These are phyloP conservation scores for Coprinopsis strossmayeri DNA, from an alignment of 768 basidiomycete genomes.

Conservation along the genomic window DNA sequence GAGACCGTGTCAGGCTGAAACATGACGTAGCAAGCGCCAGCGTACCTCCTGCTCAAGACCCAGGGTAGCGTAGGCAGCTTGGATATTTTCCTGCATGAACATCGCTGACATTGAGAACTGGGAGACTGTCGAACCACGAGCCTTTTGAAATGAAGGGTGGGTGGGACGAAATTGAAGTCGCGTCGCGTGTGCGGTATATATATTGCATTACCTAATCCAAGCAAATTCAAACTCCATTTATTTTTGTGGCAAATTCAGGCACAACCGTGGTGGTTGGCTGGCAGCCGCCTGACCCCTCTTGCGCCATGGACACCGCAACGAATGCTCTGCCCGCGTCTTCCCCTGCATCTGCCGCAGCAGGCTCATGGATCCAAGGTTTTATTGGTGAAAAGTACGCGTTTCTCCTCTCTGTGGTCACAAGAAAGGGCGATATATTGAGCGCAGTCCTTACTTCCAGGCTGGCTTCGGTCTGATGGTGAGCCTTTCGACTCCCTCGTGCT, in stretches of 20 bases:
- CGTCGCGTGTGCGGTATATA: slow-evolving; percentile 17
- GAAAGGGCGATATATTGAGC: slow-evolving; percentile 25
- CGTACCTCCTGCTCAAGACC: neutral
- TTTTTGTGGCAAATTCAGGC: neutral
- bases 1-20: neutral
- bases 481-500: no score
- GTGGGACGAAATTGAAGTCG: slow-evolving; percentile 5
- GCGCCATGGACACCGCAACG: neutral
- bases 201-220: slow-evolving; percentile 7
- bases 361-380: slow-evolving; percentile 31
- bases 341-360: slow-evolving; percentile 11
- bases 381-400: slow-evolving; percentile 62
- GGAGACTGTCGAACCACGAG: no score
- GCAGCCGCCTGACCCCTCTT: neutral
- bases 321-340: slow-evolving; percentile 1
- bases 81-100: neutral
- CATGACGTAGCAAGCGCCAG: no score
- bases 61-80: neutral
- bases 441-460: slow-evolving; percentile 94
- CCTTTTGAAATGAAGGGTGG: slow-evolving; percentile 9
- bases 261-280: no score
- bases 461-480: slow-evolving; percentile 95
- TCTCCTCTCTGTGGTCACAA: slow-evolving; percentile 5
- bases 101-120: no score
- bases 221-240: neutral